These are phyloP conservation scores for Sarocladiaceae sp. DNA, from an alignment of 2,329 filamentous ascomycete species.

Conservation along the genomic window DNA sequence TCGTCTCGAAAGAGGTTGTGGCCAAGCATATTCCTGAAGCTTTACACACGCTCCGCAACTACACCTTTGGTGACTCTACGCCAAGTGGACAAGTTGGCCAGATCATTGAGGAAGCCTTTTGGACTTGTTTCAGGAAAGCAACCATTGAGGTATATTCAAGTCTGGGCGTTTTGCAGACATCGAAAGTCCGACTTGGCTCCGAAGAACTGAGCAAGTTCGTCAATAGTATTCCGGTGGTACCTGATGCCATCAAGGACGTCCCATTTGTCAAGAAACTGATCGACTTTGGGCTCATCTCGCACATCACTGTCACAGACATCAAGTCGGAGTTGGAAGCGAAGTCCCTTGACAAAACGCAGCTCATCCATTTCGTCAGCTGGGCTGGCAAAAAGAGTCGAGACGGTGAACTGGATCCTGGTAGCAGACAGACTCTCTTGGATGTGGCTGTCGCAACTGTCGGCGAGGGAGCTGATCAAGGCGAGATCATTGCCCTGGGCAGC, in stretches of 20 bases:
- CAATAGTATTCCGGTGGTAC: slow-evolving; percentile 81
- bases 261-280: slow-evolving; percentile 76
- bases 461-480: slow-evolving; percentile 57
- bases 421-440: slow-evolving; percentile 67
- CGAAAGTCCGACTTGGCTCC: slow-evolving; percentile 72
- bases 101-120: slow-evolving; percentile 92
- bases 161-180: slow-evolving; percentile 78
- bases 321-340: slow-evolving; percentile 77
- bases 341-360: slow-evolving; percentile 73
- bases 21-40: slow-evolving; percentile 70
- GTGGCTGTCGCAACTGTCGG: slow-evolving; percentile 72
- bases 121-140: slow-evolving; percentile 80
- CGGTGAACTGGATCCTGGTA: slow-evolving; percentile 68
- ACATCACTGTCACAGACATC: slow-evolving; percentile 84
- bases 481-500: slow-evolving; percentile 71
- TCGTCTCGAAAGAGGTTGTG: slow-evolving; percentile 60
- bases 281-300: slow-evolving; percentile 80
- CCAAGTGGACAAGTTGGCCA: slow-evolving; percentile 79
- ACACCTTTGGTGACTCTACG: slow-evolving; percentile 84
- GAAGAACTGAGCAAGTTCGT: slow-evolving; percentile 69
- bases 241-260: slow-evolving; percentile 68
- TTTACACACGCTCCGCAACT: slow-evolving; percentile 79
- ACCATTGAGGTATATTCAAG: slow-evolving; percentile 87
- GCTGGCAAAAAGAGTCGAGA: slow-evolving; percentile 65
- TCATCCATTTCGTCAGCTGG: slow-evolving; percentile 83